Conservation (phyloP, 208 protist genomes). For the Trypanosoma theileri region DNA sequence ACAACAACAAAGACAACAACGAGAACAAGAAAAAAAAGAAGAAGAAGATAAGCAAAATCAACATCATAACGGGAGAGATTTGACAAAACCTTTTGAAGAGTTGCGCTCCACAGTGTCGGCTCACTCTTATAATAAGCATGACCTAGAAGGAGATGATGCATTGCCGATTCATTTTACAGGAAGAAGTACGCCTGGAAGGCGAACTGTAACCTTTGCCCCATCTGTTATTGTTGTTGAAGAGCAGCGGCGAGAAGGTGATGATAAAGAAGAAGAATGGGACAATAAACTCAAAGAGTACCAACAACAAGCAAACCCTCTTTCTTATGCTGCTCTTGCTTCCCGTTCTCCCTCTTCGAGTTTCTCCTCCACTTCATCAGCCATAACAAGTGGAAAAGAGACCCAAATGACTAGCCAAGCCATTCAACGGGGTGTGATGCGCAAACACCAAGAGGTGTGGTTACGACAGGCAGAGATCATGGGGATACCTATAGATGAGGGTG, state of each 20-base stretch:
- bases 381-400: background rate
- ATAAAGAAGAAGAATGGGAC: background rate
- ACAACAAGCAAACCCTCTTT: background rate
- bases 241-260: no score
- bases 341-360: conserved; percentile 5
- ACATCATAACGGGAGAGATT: no score
- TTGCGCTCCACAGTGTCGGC: no score
- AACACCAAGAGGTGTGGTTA: conserved; percentile 20
- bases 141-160: no score
- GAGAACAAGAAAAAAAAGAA: no score
- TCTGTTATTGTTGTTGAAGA: conserved; percentile 3
- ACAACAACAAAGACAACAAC: no score
- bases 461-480: conserved; percentile 22
- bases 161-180: no score
- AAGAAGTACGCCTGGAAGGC: background rate
- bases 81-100: no score
- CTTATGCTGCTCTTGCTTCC: background rate
- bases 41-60: no score
- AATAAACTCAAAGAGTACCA: background rate
- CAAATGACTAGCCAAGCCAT: background rate
- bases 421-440: conserved; percentile 18
- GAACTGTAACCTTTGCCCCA: conserved; percentile 7
- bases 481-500: conserved; percentile 1
- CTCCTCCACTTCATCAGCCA: conserved; percentile 2
- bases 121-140: no score